phyloP scores from a whole-genome alignment of 1,284 basidiomycete species.

The Heterobasidion occidentale region DNA sequence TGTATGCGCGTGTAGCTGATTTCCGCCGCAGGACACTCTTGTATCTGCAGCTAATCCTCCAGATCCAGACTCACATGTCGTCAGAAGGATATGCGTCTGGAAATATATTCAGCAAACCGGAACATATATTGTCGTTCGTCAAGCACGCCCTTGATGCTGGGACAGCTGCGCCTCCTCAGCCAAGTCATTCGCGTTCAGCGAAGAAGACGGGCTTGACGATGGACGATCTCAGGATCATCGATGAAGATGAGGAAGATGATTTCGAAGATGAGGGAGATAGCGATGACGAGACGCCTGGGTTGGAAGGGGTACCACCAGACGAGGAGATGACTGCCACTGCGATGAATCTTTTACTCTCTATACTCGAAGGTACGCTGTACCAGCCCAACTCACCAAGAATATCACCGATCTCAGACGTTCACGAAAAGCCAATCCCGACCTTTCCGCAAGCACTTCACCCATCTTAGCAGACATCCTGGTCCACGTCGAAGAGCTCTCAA shows the following conservation, averaged over 20 bases:
- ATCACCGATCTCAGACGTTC: conserved; percentile 1
- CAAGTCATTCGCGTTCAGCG: conserved; percentile 5
- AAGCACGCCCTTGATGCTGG: conserved; percentile 52
- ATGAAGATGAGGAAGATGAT: conserved; percentile 27
- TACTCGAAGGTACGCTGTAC: conserved; percentile 64
- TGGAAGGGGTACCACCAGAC: conserved; percentile 31
- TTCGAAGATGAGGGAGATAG: conserved; percentile 36
- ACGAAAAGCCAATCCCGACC: conserved; percentile 52
- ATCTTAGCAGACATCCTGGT: conserved; percentile 66
- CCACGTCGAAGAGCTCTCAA: conserved; percentile 52
- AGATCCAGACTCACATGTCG: conserved; percentile 67
- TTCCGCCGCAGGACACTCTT: conserved; percentile 39
- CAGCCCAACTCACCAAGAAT: background rate
- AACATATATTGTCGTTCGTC: conserved; percentile 72
- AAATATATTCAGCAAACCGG: conserved; percentile 63
- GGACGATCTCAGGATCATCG: conserved; percentile 35
- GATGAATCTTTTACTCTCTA: conserved; percentile 69
- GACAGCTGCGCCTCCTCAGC: conserved; percentile 13
- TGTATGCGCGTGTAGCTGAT: background rate
- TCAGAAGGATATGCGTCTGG: conserved; percentile 38
- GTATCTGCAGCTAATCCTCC: conserved; percentile 70
- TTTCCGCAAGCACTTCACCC: conserved; percentile 56
- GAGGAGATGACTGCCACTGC: conserved; percentile 72
- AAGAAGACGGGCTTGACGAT: conserved; percentile 22
- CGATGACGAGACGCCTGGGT: conserved; percentile 49